A percentile compares a stretch with the other conserved stretches of the same genome.
These are phyloP conservation scores for Ustilago sp. DNA, from an alignment of 1,284 basidiomycete genomes.

Conservation along the genomic window DNA sequence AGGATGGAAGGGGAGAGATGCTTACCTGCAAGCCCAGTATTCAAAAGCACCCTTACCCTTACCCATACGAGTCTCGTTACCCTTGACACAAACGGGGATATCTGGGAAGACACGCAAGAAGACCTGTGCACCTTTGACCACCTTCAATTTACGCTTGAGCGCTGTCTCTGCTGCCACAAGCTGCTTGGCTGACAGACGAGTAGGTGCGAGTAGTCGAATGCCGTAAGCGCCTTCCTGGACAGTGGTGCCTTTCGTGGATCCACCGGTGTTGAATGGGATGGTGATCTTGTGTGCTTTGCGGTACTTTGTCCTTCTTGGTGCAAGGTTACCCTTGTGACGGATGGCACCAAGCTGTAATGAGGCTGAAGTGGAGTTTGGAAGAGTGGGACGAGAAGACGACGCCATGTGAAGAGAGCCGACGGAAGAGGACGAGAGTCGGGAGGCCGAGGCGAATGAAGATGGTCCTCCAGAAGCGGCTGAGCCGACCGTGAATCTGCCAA, in stretches of 20 bases:
- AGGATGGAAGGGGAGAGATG: background rate
- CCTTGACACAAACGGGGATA: slow-evolving; percentile 97
- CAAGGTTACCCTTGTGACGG: slow-evolving; percentile 76
- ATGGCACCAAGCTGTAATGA: slow-evolving; percentile 59
- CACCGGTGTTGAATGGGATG: slow-evolving; percentile 76
- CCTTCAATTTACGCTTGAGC: slow-evolving; percentile 89
- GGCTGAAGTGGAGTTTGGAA: background rate
- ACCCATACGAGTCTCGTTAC: slow-evolving; percentile 99
- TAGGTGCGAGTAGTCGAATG: slow-evolving; percentile 85
- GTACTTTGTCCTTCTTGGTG: slow-evolving; percentile 83
- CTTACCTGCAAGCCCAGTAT: slow-evolving; percentile 92
- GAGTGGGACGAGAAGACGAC: slow-evolving; percentile 14
- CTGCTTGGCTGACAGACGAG: slow-evolving; percentile 89
- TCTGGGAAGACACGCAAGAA: slow-evolving; percentile 94
- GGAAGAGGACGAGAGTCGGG: slow-evolving; percentile 11
- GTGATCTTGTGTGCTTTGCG: slow-evolving; percentile 88
- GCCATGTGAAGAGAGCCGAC: slow-evolving; percentile 23
- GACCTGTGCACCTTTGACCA: slow-evolving; percentile 88
- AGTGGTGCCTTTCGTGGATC: slow-evolving; percentile 92
- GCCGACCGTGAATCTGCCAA: slow-evolving; percentile 24
- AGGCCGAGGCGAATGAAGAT: slow-evolving; percentile 8
- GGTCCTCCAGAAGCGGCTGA: slow-evolving; percentile 22
- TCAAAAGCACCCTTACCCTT: slow-evolving; percentile 98
- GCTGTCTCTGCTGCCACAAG: slow-evolving; percentile 87
- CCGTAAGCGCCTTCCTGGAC: slow-evolving; percentile 92